These are phyloP conservation scores for Gentiana dahurica DNA, from an alignment of 257 asterid genomes.

Conservation along the genomic window DNA sequence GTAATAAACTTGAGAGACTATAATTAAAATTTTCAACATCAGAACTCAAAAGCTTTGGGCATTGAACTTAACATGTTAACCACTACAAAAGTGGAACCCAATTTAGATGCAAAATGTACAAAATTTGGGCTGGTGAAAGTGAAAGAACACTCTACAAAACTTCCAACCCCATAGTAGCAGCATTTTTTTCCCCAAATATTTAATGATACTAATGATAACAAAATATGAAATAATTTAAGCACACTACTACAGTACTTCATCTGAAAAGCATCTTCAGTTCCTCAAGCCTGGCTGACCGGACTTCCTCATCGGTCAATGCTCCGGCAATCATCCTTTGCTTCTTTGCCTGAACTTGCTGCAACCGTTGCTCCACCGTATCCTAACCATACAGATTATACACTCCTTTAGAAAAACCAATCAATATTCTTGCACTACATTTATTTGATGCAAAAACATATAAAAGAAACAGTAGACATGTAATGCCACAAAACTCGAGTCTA, in stretches of 20 bases:
- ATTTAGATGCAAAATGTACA: too few relatives aligned
- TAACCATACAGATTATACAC: constrained; percentile 2
- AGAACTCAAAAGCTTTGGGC: too few relatives aligned
- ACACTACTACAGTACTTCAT: constrained; percentile 6
- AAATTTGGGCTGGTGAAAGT: too few relatives aligned
- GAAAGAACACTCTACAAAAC: neutral
- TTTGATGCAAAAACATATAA: neutral
- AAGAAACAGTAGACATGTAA: too few relatives aligned
- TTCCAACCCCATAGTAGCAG: neutral
- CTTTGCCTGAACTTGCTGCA: constrained; percentile 74
- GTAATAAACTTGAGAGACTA: too few relatives aligned
- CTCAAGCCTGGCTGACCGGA: constrained; percentile 60
- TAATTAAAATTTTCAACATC: too few relatives aligned
- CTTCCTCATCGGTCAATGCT: constrained; percentile 73
- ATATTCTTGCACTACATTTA: neutral
- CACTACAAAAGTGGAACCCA: too few relatives aligned
- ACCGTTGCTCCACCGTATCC: constrained; percentile 66
- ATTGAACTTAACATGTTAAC: too few relatives aligned
- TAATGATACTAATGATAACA: neutral
- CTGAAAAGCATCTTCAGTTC: constrained; percentile 79
- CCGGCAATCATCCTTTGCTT: constrained; percentile 77
- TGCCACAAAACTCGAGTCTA: too few relatives aligned
- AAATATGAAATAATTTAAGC: neutral
- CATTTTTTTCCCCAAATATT: neutral
- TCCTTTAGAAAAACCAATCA: neutral